Conservation (phyloP, 768 basidiomycete genomes). For the Crepidotus variabilis region DNA sequence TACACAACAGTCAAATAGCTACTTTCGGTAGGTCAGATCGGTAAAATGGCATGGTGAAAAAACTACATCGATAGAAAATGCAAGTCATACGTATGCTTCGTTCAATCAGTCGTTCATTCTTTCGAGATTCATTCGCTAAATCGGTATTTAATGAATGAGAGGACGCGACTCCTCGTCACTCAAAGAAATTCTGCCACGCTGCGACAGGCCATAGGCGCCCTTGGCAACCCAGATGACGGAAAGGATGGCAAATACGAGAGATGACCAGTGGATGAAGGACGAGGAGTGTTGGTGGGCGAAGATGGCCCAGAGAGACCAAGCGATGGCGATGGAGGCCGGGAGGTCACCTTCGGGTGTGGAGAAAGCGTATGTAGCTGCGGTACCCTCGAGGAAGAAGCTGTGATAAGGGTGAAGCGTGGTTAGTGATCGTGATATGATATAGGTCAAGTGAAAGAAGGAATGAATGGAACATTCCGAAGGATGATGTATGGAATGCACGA, state of each 20-base stretch:
- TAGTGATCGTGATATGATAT: background rate
- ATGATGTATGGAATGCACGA: slow-evolving; percentile 1
- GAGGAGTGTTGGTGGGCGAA: slow-evolving; percentile 68
- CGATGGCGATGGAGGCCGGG: slow-evolving; percentile 86
- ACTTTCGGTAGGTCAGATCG: too few relatives aligned
- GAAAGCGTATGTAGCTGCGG: slow-evolving; percentile 93
- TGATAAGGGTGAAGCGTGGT: background rate
- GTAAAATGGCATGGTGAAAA: too few relatives aligned
- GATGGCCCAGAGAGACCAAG: slow-evolving; percentile 93
- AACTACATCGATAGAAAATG: too few relatives aligned
- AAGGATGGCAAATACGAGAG: slow-evolving; percentile 82
- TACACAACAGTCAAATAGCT: too few relatives aligned
- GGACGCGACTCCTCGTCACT: slow-evolving; percentile 88
- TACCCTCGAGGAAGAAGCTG: slow-evolving; percentile 90
- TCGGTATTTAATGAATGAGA: slow-evolving; percentile 41
- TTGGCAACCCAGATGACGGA: slow-evolving; percentile 84
- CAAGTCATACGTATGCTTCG: too few relatives aligned
- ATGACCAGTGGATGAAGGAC: slow-evolving; percentile 87
- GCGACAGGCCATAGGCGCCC: slow-evolving; percentile 55
- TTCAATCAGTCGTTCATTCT: too few relatives aligned
- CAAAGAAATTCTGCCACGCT: slow-evolving; percentile 52
- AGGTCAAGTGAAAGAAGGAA: slow-evolving; percentile 3
- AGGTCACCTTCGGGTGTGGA: slow-evolving; percentile 87
- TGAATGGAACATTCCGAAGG: background rate
- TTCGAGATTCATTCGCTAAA: background rate